A percentile compares a stretch with the other conserved stretches of the same genome.
phyloP scores from a whole-genome alignment of 805 yeast genomes.

The Zygosaccharomyces pseudorouxii region DNA sequence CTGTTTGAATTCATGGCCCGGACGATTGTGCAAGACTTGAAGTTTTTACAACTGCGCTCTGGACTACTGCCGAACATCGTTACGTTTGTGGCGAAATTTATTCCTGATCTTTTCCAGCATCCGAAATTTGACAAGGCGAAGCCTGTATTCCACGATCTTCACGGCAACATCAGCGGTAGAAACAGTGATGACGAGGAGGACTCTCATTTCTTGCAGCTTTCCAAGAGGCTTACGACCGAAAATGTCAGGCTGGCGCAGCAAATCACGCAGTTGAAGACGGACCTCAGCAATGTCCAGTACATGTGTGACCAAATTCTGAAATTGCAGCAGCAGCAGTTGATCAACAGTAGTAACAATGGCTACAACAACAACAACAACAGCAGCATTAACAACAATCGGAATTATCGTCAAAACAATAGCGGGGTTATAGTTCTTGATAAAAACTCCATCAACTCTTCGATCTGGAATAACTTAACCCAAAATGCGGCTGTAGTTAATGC shows the following conservation, averaged over 20 bases:
- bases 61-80: conserved; percentile 28
- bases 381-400: no score
- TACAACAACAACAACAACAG: no score
- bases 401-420: not conserved
- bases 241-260: conserved; percentile 32
- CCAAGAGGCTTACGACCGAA: conserved; percentile 30
- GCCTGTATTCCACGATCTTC: conserved; percentile 4
- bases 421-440: conserved; percentile 25
- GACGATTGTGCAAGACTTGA: conserved; percentile 31
- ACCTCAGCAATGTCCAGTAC: conserved; percentile 24
- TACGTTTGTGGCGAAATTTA: conserved; percentile 25
- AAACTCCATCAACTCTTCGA: conserved; percentile 22
- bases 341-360: conserved; percentile 2
- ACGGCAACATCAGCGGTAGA: no score
- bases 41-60: conserved; percentile 25
- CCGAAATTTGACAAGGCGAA: conserved; percentile 18
- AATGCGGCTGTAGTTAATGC: not conserved
- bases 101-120: conserved; percentile 28
- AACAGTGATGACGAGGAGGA: conserved; percentile 3
- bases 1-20: conserved; percentile 32
- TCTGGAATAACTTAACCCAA: conserved; percentile 19
- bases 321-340: conserved; percentile 22
- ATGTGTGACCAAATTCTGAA: conserved; percentile 29
- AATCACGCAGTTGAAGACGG: conserved; percentile 26
- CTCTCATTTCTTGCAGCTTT: conserved; percentile 23